These are phyloP conservation scores for Bipolaris gigantea DNA, from an alignment of 2,329 filamentous ascomycete genomes.

Conservation along the genomic window DNA sequence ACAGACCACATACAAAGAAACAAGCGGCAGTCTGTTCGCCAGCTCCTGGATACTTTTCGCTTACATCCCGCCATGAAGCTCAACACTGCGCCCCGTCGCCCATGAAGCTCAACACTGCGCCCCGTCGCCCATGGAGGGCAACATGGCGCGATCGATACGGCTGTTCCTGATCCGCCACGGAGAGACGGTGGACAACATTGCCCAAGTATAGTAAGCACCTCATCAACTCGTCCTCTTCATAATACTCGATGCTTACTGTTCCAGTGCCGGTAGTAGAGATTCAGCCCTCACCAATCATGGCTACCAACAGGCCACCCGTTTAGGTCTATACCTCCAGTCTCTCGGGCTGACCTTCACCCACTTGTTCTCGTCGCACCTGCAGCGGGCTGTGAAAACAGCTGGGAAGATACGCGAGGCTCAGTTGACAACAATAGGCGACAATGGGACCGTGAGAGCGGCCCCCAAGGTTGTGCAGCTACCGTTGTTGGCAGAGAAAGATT, in stretches of 20 bases:
- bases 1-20: slow-evolving; percentile 13
- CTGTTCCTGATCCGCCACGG: slow-evolving; percentile 83
- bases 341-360: slow-evolving; percentile 67
- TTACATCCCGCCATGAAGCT: slow-evolving; percentile 21
- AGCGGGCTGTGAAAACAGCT: slow-evolving; percentile 73
- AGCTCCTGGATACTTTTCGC: neutral
- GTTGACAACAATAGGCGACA: slow-evolving; percentile 6
- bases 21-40: neutral
- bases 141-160: slow-evolving; percentile 52
- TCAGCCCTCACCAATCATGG: slow-evolving; percentile 81
- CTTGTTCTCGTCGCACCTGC: slow-evolving; percentile 77
- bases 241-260: slow-evolving; percentile 26
- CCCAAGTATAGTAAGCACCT: slow-evolving; percentile 65
- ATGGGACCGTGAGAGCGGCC: slow-evolving; percentile 5
- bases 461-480: slow-evolving; percentile 31
- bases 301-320: slow-evolving; percentile 71
- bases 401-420: slow-evolving; percentile 65
- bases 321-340: slow-evolving; percentile 68
- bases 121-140: slow-evolving; percentile 21
- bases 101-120: slow-evolving; percentile 13
- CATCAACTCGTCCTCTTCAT: neutral
- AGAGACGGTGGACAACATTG: slow-evolving; percentile 88
- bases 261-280: slow-evolving; percentile 77
- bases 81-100: slow-evolving; percentile 13
- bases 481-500: slow-evolving; percentile 70